Conservation (phyloP, 371 early-diverging fungal species). For the Cladochytrium tenue region DNA sequence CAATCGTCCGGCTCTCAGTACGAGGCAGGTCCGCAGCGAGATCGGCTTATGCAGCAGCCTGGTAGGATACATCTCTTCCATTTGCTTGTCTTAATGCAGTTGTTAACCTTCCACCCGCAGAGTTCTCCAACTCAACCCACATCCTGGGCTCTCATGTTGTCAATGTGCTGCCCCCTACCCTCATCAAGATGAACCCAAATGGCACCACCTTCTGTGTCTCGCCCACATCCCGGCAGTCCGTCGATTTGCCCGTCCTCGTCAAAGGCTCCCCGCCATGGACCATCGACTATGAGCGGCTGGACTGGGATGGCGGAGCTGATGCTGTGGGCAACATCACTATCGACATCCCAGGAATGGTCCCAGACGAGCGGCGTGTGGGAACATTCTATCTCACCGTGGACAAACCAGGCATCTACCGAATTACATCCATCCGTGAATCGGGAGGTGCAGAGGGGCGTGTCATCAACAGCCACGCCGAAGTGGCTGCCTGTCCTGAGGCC, state of each 20-base stretch:
- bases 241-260: constrained; percentile 31
- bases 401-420: constrained; percentile 29
- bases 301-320: constrained; percentile 25
- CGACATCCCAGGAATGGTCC: not conserved
- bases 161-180: constrained; percentile 44
- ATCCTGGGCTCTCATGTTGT: constrained; percentile 47
- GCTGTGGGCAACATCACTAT: constrained; percentile 22
- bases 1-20: constrained; percentile 1
- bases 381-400: constrained; percentile 12
- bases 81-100: not conserved
- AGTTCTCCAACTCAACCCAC: constrained; percentile 25
- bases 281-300: constrained; percentile 29
- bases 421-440: constrained; percentile 22
- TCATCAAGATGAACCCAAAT: constrained; percentile 38
- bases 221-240: not conserved
- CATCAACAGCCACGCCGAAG: constrained; percentile 13
- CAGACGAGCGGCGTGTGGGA: constrained; percentile 9
- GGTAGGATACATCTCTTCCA: not conserved
- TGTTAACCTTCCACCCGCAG: not conserved
- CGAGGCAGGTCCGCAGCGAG: not conserved
- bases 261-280: constrained; percentile 46
- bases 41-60: not conserved
- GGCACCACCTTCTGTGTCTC: constrained; percentile 27
- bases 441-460: constrained; percentile 20
- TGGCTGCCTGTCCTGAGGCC: constrained; percentile 37